Conservation (phyloP, 2,329 filamentous ascomycete species). For the Periconia sp. region DNA sequence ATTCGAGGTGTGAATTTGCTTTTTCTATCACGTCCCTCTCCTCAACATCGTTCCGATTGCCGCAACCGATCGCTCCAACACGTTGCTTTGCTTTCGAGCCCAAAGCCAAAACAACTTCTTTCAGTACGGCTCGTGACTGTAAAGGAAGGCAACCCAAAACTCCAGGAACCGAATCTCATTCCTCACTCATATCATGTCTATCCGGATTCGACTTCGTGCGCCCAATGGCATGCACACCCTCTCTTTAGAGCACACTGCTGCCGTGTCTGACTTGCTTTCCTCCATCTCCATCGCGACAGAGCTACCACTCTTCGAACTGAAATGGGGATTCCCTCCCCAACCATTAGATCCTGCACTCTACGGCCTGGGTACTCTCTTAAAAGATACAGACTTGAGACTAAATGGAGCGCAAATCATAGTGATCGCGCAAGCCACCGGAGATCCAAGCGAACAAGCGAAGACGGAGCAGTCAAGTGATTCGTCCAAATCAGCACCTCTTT, state of each 20-base stretch:
- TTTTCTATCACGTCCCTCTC: conserved; percentile 3
- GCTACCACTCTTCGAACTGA: conserved; percentile 73
- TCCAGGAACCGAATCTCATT: not conserved
- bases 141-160: not conserved
- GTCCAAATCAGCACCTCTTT: conserved; percentile 42
- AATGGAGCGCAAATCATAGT: conserved; percentile 75
- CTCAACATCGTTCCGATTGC: conserved; percentile 10
- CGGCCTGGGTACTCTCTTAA: conserved; percentile 57
- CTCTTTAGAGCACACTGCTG: conserved; percentile 71
- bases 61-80: conserved; percentile 3
- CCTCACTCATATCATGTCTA: conserved; percentile 49
- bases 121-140: not conserved
- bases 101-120: not conserved
- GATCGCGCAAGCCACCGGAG: conserved; percentile 52
- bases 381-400: conserved; percentile 65
- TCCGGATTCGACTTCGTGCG: conserved; percentile 77
- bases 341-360: conserved; percentile 66
- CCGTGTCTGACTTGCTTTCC: conserved; percentile 65
- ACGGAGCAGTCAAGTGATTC: conserved; percentile 18
- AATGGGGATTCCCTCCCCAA: conserved; percentile 83
- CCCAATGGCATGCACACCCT: conserved; percentile 76
- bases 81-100: not conserved
- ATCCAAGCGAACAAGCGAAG: conserved; percentile 30
- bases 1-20: not conserved
- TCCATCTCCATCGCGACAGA: conserved; percentile 69